Conservation (phyloP, 371 early-diverging fungal species). For the Syncephalastrum monosporum region DNA sequence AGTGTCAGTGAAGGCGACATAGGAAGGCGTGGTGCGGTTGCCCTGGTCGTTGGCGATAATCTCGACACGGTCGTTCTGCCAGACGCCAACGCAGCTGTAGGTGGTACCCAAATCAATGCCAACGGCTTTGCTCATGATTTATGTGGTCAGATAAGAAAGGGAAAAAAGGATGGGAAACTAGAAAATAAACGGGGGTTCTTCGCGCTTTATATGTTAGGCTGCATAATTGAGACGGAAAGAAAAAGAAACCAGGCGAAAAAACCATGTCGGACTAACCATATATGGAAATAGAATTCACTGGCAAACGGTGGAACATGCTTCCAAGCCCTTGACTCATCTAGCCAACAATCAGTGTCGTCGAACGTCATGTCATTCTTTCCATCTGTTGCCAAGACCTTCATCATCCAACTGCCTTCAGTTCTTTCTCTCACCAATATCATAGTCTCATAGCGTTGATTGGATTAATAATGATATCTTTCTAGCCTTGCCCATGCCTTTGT, state of each 20-base stretch:
- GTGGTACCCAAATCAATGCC: slow-evolving; percentile 57
- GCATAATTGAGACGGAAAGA: slow-evolving; percentile 9
- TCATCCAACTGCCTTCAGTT: no score
- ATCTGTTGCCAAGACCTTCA: no score
- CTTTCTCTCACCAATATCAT: no score
- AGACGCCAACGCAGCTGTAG: slow-evolving; percentile 80
- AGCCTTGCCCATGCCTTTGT: no score
- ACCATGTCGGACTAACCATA: no score
- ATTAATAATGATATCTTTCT: no score
- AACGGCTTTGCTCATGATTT: slow-evolving; percentile 48
- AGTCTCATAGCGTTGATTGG: no score
- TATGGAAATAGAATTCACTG: no score
- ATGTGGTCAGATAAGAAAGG: slow-evolving; percentile 1
- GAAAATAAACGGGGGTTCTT: slow-evolving; percentile 3
- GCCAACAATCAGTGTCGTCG: no score
- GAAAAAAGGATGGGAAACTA: slow-evolving; percentile 10
- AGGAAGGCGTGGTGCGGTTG: slow-evolving; percentile 97
- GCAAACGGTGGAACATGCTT: no score
- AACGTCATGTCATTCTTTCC: no score
- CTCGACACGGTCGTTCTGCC: slow-evolving; percentile 56
- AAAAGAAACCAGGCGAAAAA: slow-evolving; percentile 3
- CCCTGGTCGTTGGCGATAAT: slow-evolving; percentile 96
- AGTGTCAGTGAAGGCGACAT: slow-evolving; percentile 87
- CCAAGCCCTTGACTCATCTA: no score
- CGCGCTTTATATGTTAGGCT: slow-evolving; percentile 5